Percentiles rank a stretch among this genome's conserved stretches.
Evolutionary conservation across 2,329 filamentous ascomycete genomes (phyloP).

Genomic region (Zymoseptoria tritici): DNA sequence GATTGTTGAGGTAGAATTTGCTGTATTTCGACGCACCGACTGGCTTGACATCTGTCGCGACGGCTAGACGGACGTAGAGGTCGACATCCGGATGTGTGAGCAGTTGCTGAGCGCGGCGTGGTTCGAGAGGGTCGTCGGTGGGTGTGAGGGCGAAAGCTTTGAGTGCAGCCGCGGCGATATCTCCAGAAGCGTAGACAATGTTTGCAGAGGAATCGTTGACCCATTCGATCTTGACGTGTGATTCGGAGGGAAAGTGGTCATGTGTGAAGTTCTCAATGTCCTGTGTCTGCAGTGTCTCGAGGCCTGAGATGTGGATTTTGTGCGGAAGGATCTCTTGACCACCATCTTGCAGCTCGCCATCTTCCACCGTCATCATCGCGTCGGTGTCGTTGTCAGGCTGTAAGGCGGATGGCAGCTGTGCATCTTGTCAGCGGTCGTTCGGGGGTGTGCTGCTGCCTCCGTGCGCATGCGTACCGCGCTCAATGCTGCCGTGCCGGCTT

Average conservation of each 20-base stretch:
- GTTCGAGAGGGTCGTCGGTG: slow-evolving; percentile 46
- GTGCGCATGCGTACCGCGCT: slow-evolving; percentile 16
- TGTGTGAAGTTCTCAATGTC: slow-evolving; percentile 64
- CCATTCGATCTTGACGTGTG: slow-evolving; percentile 71
- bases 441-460: not conserved
- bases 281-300: slow-evolving; percentile 72
- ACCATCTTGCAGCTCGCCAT: slow-evolving; percentile 26
- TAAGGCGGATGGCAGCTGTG: slow-evolving; percentile 15
- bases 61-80: slow-evolving; percentile 66
- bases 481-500: slow-evolving; percentile 25
- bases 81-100: slow-evolving; percentile 60
- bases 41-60: slow-evolving; percentile 71
- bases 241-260: slow-evolving; percentile 54
- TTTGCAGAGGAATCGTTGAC: slow-evolving; percentile 91
- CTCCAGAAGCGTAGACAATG: slow-evolving; percentile 59
- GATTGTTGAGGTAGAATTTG: slow-evolving; percentile 86
- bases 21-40: slow-evolving; percentile 71
- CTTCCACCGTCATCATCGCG: slow-evolving; percentile 24
- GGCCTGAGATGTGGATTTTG: slow-evolving; percentile 77
- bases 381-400: slow-evolving; percentile 21
- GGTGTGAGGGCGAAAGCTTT: slow-evolving; percentile 38
- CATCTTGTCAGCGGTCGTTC: slow-evolving; percentile 9
- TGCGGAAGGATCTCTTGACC: slow-evolving; percentile 35
- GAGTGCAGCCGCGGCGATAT: slow-evolving; percentile 49
- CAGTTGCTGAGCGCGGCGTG: slow-evolving; percentile 62